phyloP scores from a whole-genome alignment of 2,329 filamentous ascomycete genomes.

The Huntiella decipiens region DNA sequence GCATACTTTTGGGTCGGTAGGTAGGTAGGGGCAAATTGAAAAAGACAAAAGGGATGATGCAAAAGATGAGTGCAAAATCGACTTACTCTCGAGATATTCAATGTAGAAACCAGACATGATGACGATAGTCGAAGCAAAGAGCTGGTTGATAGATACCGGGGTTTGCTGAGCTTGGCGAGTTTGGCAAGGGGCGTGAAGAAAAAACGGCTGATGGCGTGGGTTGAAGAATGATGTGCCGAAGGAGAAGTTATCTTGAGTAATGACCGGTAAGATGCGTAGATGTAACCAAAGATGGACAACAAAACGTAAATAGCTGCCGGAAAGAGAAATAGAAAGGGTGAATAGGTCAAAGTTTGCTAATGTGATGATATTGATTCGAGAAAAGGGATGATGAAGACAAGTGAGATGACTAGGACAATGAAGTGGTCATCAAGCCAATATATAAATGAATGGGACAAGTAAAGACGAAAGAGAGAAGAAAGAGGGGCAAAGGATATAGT shows the following conservation, averaged over 20 bases:
- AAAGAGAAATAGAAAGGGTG: too few species aligned
- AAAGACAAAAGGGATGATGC: conserved; percentile 12
- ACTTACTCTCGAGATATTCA: conserved; percentile 57
- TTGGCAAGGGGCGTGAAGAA: background rate
- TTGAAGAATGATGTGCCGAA: background rate
- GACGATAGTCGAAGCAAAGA: too few species aligned
- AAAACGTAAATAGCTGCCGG: too few species aligned
- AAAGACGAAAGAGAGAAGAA: background rate
- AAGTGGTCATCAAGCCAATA: too few species aligned
- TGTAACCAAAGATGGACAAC: too few species aligned
- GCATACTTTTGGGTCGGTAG: background rate
- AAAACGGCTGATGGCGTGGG: background rate
- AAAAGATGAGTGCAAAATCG: conserved; percentile 3
- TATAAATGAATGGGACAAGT: background rate
- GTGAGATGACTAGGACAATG: too few species aligned
- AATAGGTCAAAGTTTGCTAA: too few species aligned
- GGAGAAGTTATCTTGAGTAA: background rate
- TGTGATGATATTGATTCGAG: background rate
- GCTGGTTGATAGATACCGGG: too few species aligned
- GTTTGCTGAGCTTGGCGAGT: too few species aligned
- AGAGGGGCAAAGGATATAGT: background rate
- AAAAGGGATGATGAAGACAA: background rate
- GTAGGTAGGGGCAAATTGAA: background rate
- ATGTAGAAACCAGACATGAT: conserved; percentile 37
- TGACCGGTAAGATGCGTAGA: background rate